Evolutionary conservation across 306 rosid species (phyloP), one percentile per base, ranked within the genome.

Genomic region (Vigna hirtella): DNA sequence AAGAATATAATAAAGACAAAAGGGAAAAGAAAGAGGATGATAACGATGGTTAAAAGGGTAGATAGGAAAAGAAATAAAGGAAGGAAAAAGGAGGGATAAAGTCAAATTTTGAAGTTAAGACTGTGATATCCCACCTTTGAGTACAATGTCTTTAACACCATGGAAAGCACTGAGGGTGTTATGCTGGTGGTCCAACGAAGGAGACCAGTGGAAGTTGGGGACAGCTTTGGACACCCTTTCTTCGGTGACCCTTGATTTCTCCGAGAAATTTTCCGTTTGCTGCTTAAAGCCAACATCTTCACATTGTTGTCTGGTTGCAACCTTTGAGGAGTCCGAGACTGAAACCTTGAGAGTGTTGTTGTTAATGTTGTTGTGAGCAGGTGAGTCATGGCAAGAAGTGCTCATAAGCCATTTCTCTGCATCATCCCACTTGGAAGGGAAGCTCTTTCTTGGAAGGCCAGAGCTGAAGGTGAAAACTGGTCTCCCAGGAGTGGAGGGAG

Each of bases 381-480:
- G 93, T 38, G 98, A 91, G 57, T 86, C 98, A 85, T 91, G 89
- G 84, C 96, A 90, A 51, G 98, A 88, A 55, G 79, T 87, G 70
- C 89, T 88, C 18, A 93, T 88, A 32, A 96, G 94, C 99, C 99
- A 96, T 70, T 96, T 96, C 83, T 96, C 98, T 15, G 99, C 99
- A 82, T 96, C 97, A 74, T 93, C 99, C 99, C 99, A 96, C 63
- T 96, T 96, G 10, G 98, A 96, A 79, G 98, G 99, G 50, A 96
- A 86, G 66, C 62, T 86, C 66, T 93, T 96, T 52, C 98, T 90
- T 1, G 91, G 75, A 84, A 86, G 88, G 75, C 83, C 82, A 36
- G 77, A 79, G 2, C 87, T 88, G 84, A 96, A 96, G 72, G 89
- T 77, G 87, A 96, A 96, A 66, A 93, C 86, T 0, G 99, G 96